Percentiles rank a stretch among this genome's conserved stretches.
Conservation (phyloP, 1,284 basidiomycete species). For the Thelephora terrestris region DNA sequence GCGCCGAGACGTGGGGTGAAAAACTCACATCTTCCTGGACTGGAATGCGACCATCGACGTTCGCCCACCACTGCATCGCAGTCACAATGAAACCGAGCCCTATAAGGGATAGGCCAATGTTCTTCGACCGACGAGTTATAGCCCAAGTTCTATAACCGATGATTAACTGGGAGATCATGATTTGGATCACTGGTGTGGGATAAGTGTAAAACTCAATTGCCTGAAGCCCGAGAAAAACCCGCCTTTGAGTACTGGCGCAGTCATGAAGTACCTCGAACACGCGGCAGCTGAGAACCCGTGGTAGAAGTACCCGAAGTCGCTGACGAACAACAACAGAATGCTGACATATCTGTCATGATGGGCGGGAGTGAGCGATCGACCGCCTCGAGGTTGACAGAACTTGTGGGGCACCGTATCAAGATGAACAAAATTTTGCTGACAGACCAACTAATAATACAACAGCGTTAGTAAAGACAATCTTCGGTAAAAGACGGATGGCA, state of each 20-base stretch:
- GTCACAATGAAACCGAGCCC: constrained; percentile 11
- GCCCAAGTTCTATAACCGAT: constrained; percentile 10
- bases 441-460: not conserved
- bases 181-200: not conserved
- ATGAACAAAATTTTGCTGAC: constrained; percentile 21
- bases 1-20: not conserved
- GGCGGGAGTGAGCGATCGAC: not conserved
- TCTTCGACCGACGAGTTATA: not conserved
- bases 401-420: constrained; percentile 24
- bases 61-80: not conserved
- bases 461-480: not conserved
- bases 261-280: constrained; percentile 21
- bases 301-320: constrained; percentile 21
- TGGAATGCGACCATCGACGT: not conserved
- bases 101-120: constrained; percentile 12
- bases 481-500: not conserved
- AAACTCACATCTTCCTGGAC: constrained; percentile 7
- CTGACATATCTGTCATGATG: constrained; percentile 25
- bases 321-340: constrained; percentile 25
- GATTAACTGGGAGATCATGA: not conserved
- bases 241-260: constrained; percentile 27
- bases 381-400: not conserved
- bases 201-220: not conserved
- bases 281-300: constrained; percentile 16
- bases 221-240: not conserved